Evolutionary conservation across 2,329 filamentous ascomycete genomes (phyloP), one percentile per base, ranked within the genome.

Genomic region (Stachybotrys chartarum): DNA sequence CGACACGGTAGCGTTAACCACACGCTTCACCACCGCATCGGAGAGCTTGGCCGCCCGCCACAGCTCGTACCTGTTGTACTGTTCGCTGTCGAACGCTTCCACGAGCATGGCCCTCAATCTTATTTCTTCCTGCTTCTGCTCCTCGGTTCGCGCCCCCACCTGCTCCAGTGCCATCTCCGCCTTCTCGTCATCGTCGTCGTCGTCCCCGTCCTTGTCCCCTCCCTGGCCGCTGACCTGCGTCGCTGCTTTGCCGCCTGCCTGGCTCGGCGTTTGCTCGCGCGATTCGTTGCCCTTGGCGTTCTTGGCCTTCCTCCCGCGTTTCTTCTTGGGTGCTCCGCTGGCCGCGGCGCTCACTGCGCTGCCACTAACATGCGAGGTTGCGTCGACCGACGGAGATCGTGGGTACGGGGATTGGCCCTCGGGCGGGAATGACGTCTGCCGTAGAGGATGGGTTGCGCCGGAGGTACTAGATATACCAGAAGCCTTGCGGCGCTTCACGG

Each of bases 341-440:
- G 68, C 62, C 11, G 69, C 68, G 3, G 65, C 71, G 68, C 79
- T 81, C 58, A 79, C 78, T 50, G 80, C 80, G 51, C 83, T 85
- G 35, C 83, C 85, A 58, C 83, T 84, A 16, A 85, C 79, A 49
- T 84, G 74, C 44, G 81, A 85, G 55, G 76, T 74, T 8, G 73
- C 78, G 56, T 88, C 86, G 52, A 85, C 75, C 1, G 84, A 88
- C 0, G 87, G 87, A 0, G 86, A 89, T 16, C 86, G 81, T 17
- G 77, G 77, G 46, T 79, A 79, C 0, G 82, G 78, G 3, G 81
- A 83, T 24, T 76, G 70, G 39, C 70, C 71, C 54, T 82, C 86
- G 30, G 88, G 88, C 0, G 88, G 87, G 66, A 91, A 94, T 0
- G 88, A 91, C 5, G 90, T 92, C 65, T 91, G 88, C 45, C 90